These are phyloP conservation scores for Epichloe brachyelytri DNA, from an alignment of 2,329 filamentous ascomycete genomes.

Conservation along the genomic window DNA sequence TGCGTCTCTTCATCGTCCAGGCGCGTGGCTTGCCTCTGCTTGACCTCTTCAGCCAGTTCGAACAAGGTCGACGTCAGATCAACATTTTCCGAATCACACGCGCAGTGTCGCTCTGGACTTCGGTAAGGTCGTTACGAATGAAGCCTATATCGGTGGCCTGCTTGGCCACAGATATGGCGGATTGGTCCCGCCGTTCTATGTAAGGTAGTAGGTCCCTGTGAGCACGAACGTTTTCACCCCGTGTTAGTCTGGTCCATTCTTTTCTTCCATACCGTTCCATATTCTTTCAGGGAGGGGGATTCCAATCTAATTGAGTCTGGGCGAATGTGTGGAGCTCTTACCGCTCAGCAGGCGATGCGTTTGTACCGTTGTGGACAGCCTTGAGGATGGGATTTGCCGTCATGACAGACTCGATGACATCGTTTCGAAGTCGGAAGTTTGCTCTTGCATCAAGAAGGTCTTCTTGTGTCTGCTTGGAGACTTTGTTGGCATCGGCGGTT, in stretches of 20 bases:
- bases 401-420: conserved; percentile 55
- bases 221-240: background rate
- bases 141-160: conserved; percentile 40
- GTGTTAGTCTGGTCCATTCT: background rate
- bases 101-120: conserved; percentile 45
- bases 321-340: conserved; percentile 21
- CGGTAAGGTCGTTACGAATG: conserved; percentile 38
- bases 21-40: conserved; percentile 38
- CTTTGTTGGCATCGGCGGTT: conserved; percentile 26
- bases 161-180: conserved; percentile 50
- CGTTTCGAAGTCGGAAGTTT: conserved; percentile 55
- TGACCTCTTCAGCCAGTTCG: conserved; percentile 44
- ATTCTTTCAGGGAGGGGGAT: background rate
- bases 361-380: conserved; percentile 57
- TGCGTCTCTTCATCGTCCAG: conserved; percentile 38
- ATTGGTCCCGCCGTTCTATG: conserved; percentile 52
- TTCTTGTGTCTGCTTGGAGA: conserved; percentile 45
- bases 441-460: conserved; percentile 59
- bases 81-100: conserved; percentile 46
- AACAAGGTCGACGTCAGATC: conserved; percentile 50
- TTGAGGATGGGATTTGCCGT: conserved; percentile 65
- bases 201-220: conserved; percentile 52
- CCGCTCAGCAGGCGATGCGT: conserved; percentile 56
- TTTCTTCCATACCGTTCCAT: background rate
- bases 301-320: background rate